Percentiles rank a stretch among this genome's conserved stretches.
Conservation (phyloP, 108 stramenopile genomes). For the Skeletonema potamos region DNA sequence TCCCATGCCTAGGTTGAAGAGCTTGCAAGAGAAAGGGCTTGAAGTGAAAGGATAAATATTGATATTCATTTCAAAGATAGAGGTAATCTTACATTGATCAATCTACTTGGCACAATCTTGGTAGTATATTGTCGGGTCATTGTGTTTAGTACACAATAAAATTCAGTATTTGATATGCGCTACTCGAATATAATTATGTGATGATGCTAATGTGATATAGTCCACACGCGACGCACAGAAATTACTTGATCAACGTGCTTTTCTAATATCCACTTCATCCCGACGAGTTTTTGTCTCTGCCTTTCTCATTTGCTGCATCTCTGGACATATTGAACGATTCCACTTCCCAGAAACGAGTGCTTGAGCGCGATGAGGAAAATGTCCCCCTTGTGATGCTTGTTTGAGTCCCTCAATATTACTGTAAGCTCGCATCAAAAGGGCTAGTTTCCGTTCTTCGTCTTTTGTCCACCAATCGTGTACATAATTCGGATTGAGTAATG, state of each 20-base stretch:
- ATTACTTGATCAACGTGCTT: background rate
- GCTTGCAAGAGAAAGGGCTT: constrained; percentile 84
- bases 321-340: constrained; percentile 54
- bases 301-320: background rate
- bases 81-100: too few relatives aligned
- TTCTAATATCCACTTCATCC: background rate
- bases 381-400: constrained; percentile 15
- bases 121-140: background rate
- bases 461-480: constrained; percentile 23
- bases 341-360: constrained; percentile 53
- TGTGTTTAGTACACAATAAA: background rate
- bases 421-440: constrained; percentile 50
- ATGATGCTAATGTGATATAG: too few relatives aligned
- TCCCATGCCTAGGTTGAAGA: constrained; percentile 74
- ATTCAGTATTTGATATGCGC: background rate
- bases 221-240: too few relatives aligned
- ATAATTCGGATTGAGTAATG: constrained; percentile 57
- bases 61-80: background rate
- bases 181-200: too few relatives aligned
- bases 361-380: constrained; percentile 48
- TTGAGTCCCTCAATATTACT: constrained; percentile 15
- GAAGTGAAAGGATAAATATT: constrained; percentile 48
- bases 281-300: background rate
- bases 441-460: constrained; percentile 43
- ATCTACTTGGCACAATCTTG: too few relatives aligned